These are phyloP conservation scores for Macrophomina phaseolina DNA, from an alignment of 2,329 filamentous ascomycete genomes.

Conservation along the genomic window DNA sequence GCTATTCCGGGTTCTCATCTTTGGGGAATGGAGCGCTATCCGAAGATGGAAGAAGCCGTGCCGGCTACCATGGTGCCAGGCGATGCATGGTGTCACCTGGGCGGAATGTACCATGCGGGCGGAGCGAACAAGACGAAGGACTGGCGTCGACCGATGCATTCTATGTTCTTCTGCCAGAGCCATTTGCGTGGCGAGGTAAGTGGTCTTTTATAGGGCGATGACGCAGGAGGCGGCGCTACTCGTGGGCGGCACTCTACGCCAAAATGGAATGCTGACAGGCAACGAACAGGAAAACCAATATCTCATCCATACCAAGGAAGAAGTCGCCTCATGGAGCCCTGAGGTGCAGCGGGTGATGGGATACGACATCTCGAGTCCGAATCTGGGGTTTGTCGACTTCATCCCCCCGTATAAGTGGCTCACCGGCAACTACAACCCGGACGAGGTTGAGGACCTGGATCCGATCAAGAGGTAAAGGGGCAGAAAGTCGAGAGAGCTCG, in stretches of 20 bases:
- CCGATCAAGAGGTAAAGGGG: constrained; percentile 6
- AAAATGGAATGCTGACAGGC: neutral
- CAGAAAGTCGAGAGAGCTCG: neutral
- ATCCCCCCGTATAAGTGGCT: constrained; percentile 22
- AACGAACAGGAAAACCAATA: constrained; percentile 23
- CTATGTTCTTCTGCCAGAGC: constrained; percentile 25
- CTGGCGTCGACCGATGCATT: constrained; percentile 27
- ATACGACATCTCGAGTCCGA: constrained; percentile 26
- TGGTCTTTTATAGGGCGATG: neutral
- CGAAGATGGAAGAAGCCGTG: constrained; percentile 46
- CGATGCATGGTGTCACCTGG: constrained; percentile 49
- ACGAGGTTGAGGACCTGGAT: constrained; percentile 23
- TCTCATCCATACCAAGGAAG: constrained; percentile 20
- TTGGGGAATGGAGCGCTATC: constrained; percentile 47
- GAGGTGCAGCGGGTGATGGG: constrained; percentile 22
- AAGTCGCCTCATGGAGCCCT: constrained; percentile 13
- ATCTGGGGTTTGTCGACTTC: constrained; percentile 28
- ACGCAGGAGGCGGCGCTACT: neutral
- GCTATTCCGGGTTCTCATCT: constrained; percentile 50
- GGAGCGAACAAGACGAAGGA: constrained; percentile 43
- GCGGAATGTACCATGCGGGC: constrained; percentile 50
- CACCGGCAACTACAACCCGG: constrained; percentile 5
- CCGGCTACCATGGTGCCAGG: constrained; percentile 49
- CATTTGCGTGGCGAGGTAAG: constrained; percentile 14
- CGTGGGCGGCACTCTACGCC: too few species aligned